Evolutionary conservation across 139 green algal genomes (phyloP).

Genomic region (Chlorella vulgaris): DNA sequence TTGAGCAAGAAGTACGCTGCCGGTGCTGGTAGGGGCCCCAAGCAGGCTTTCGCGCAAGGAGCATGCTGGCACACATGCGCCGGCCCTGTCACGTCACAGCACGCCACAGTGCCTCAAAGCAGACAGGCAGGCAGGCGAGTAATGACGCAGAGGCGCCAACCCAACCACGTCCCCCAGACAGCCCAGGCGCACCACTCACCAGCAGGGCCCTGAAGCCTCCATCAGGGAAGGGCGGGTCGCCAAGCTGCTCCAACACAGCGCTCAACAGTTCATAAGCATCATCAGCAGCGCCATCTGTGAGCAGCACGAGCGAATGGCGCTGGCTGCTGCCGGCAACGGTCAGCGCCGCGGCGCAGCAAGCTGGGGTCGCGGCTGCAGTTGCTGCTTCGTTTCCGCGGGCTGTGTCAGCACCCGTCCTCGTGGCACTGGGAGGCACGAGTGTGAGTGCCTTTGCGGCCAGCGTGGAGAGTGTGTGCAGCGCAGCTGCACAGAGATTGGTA

Average conservation of each 20-base stretch:
- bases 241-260: neutral
- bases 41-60: too few species aligned
- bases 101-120: too few species aligned
- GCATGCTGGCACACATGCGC: too few species aligned
- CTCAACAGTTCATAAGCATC: neutral
- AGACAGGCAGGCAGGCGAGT: too few species aligned
- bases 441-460: neutral
- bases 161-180: too few species aligned
- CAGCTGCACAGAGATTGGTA: neutral
- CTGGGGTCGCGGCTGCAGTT: neutral
- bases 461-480: neutral
- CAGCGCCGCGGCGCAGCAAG: too few species aligned
- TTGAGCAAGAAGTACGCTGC: too few species aligned
- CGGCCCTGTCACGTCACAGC: too few species aligned
- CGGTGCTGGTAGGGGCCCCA: too few species aligned
- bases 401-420: neutral
- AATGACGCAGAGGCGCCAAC: too few species aligned
- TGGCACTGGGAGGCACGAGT: neutral
- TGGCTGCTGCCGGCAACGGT: too few species aligned
- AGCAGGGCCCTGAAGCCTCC: neutral
- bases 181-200: too few species aligned
- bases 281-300: neutral
- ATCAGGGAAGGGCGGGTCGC: neutral
- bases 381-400: neutral
- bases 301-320: neutral